These are phyloP conservation scores for Cytospora paraplurivora DNA, from an alignment of 2,329 filamentous ascomycete genomes.

Conservation along the genomic window DNA sequence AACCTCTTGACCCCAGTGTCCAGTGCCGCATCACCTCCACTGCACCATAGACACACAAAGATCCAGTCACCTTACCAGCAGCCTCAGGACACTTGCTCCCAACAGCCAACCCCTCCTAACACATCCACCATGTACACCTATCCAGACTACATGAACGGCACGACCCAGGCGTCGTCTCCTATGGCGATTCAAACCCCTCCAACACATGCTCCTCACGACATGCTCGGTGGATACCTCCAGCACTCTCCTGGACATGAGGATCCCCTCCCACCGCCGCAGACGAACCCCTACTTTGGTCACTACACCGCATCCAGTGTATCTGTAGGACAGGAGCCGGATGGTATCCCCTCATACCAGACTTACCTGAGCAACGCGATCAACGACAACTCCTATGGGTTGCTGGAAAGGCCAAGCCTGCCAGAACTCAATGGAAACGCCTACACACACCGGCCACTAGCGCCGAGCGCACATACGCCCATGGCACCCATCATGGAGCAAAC, in stretches of 20 bases:
- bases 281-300: slow-evolving; percentile 40
- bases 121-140: slow-evolving; percentile 50
- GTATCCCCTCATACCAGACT: slow-evolving; percentile 6
- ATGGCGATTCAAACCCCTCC: slow-evolving; percentile 45
- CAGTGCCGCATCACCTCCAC: slow-evolving; percentile 49
- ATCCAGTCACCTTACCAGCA: slow-evolving; percentile 38
- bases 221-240: slow-evolving; percentile 38
- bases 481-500: slow-evolving; percentile 7
- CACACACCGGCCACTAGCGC: slow-evolving; percentile 23
- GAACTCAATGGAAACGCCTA: slow-evolving; percentile 17
- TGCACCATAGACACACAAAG: slow-evolving; percentile 41
- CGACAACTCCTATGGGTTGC: not conserved
- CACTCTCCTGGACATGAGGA: slow-evolving; percentile 36
- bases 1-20: slow-evolving; percentile 55
- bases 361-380: slow-evolving; percentile 7
- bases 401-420: slow-evolving; percentile 6
- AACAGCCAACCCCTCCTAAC: slow-evolving; percentile 52
- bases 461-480: slow-evolving; percentile 9
- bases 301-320: slow-evolving; percentile 45
- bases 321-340: slow-evolving; percentile 29
- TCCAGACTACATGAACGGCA: slow-evolving; percentile 46
- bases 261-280: slow-evolving; percentile 31
- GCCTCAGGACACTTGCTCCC: slow-evolving; percentile 42
- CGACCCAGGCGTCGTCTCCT: slow-evolving; percentile 49
- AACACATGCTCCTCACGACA: slow-evolving; percentile 43